Percentiles rank a stretch among this genome's conserved stretches.
Evolutionary conservation across 1,139 yeast genomes (phyloP).

Genomic region (Insectozyma bohioensis): DNA sequence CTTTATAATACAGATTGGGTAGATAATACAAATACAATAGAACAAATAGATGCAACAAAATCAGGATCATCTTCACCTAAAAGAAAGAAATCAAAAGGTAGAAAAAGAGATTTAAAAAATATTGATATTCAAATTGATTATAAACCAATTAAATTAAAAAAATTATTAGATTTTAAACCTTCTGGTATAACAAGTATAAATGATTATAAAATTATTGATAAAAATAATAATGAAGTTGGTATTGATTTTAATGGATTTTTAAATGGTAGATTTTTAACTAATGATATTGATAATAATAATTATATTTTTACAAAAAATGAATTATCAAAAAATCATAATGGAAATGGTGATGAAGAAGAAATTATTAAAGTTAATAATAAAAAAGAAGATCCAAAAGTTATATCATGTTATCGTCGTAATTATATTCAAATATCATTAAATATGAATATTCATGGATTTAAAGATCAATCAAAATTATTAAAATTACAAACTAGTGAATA

Average conservation of each 20-base stretch:
- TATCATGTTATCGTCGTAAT: slow-evolving; percentile 49
- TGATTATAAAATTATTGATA: slow-evolving; percentile 33
- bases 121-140: slow-evolving; percentile 25
- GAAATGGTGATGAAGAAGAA: slow-evolving; percentile 6
- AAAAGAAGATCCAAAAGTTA: slow-evolving; percentile 34
- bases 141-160: slow-evolving; percentile 25
- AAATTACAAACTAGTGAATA: slow-evolving; percentile 36
- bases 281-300: slow-evolving; percentile 42
- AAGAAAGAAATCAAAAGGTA: slow-evolving; percentile 17
- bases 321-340: slow-evolving; percentile 8
- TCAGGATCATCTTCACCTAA: slow-evolving; percentile 11
- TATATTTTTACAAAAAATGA: slow-evolving; percentile 28
- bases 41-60: too few species aligned
- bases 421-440: slow-evolving; percentile 40
- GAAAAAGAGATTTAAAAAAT: slow-evolving; percentile 13
- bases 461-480: slow-evolving; percentile 27
- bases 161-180: slow-evolving; percentile 32
- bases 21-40: too few species aligned
- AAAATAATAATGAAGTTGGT: slow-evolving; percentile 24
- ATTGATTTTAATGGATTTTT: slow-evolving; percentile 39
- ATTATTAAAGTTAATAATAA: slow-evolving; percentile 3
- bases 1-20: too few species aligned
- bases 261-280: slow-evolving; percentile 44
- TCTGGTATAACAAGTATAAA: slow-evolving; percentile 17
- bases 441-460: slow-evolving; percentile 34